Evolutionary conservation across 106 monocot genomes (phyloP).

Genomic region (Dioscorea dumetorum): DNA sequence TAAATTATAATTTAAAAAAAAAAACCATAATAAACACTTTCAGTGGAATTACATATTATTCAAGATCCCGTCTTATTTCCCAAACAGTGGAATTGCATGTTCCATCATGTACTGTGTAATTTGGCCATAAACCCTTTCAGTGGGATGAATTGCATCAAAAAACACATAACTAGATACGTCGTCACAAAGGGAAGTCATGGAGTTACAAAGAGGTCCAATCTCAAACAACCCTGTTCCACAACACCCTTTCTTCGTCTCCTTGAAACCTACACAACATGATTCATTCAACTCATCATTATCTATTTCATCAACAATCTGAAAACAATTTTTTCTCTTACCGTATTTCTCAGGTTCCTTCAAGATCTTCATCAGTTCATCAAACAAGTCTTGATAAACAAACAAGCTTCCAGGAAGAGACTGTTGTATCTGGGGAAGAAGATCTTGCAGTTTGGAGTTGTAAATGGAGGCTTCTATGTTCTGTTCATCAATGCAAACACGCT

Average conservation of each 20-base stretch:
- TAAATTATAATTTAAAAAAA: too few relatives aligned
- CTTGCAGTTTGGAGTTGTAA: conserved; percentile 29
- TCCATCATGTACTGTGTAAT: conserved; percentile 18
- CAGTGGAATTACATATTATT: too few relatives aligned
- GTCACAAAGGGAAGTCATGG: conserved; percentile 18
- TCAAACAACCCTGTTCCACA: conserved; percentile 45
- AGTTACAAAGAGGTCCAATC: conserved; percentile 32
- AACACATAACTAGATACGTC: conserved; percentile 26
- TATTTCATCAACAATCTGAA: too few relatives aligned
- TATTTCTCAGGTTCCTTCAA: conserved; percentile 20
- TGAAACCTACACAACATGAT: conserved; percentile 26
- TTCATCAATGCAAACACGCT: conserved; percentile 25
- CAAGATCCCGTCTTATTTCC: too few relatives aligned
- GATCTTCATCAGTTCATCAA: conserved; percentile 18
- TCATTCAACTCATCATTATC: too few relatives aligned
- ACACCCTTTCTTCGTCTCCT: conserved; percentile 35
- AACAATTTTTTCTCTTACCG: conserved; percentile 15
- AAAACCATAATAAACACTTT: too few relatives aligned
- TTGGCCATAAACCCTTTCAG: conserved; percentile 27
- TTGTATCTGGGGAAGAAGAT: conserved; percentile 15
- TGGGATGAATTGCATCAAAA: conserved; percentile 42
- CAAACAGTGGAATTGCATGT: conserved; percentile 2
- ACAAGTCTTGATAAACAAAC: conserved; percentile 31
- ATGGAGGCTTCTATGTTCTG: conserved; percentile 22
- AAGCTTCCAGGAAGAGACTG: conserved; percentile 23